Conservation (phyloP, 176 grass and related monocot species). For the Oryza rufipogon region DNA sequence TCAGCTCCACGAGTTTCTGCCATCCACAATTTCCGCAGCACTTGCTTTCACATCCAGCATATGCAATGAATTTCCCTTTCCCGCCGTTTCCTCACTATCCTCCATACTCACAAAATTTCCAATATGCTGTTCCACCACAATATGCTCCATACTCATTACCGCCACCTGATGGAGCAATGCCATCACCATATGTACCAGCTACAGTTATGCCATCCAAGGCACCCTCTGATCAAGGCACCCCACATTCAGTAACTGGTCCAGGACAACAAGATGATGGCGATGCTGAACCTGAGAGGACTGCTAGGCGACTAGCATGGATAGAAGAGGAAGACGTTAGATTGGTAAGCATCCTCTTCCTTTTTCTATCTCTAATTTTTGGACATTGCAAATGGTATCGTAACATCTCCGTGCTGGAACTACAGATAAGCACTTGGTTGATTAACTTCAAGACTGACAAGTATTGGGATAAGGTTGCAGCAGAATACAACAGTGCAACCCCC, state of each 20-base stretch:
- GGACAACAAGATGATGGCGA: constrained; percentile 36
- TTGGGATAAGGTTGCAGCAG: constrained; percentile 22
- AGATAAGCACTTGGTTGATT: constrained; percentile 48
- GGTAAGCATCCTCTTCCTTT: constrained; percentile 21
- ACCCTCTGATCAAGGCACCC: constrained; percentile 31
- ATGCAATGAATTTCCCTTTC: constrained; percentile 39
- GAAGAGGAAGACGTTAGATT: constrained; percentile 42
- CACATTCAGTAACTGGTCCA: constrained; percentile 14
- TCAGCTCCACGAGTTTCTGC: constrained; percentile 10
- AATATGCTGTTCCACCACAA: constrained; percentile 45
- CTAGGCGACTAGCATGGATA: constrained; percentile 34
- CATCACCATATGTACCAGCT: constrained; percentile 9
- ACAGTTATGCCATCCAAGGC: constrained; percentile 20
- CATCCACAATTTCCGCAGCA: constrained; percentile 31
- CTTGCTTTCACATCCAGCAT: background rate
- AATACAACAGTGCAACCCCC: constrained; percentile 42
- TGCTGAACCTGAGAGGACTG: constrained; percentile 34
- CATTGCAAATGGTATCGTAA: background rate
- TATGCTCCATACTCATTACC: constrained; percentile 45
- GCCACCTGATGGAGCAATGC: background rate
- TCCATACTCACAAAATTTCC: constrained; percentile 37
- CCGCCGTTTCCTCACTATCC: constrained; percentile 37
- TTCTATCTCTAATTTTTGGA: background rate
- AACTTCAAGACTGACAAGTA: background rate
- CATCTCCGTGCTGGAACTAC: constrained; percentile 22